A percentile compares a stretch with the other conserved stretches of the same genome.
Conservation (phyloP, 2,329 filamentous ascomycete genomes). For the Stemphylium vesicarium region DNA sequence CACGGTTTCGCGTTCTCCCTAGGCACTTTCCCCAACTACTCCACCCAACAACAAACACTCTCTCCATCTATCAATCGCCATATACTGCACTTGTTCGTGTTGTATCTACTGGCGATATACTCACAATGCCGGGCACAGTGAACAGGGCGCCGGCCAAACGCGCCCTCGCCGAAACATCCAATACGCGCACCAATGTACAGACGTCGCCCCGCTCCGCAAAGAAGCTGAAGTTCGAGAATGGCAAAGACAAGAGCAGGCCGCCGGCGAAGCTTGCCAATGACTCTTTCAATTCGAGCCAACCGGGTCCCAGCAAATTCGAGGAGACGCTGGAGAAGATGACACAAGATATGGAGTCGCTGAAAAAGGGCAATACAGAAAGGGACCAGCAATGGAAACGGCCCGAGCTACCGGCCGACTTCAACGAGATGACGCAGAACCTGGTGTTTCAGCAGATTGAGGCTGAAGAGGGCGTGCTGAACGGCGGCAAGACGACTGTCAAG, state of each 20-base stretch:
- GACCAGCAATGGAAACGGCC: constrained; percentile 90
- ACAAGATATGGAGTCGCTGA: constrained; percentile 86
- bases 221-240: constrained; percentile 79
- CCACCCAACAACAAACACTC: constrained; percentile 24
- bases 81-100: constrained; percentile 1
- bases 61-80: constrained; percentile 1
- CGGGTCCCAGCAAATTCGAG: constrained; percentile 90
- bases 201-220: constrained; percentile 65
- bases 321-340: constrained; percentile 95
- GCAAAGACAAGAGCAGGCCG: constrained; percentile 64
- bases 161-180: constrained; percentile 55
- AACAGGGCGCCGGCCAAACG: constrained; percentile 53
- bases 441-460: constrained; percentile 95
- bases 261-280: constrained; percentile 68
- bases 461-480: constrained; percentile 83
- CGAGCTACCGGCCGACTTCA: constrained; percentile 62
- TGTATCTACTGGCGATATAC: neutral
- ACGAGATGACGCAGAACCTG: constrained; percentile 71
- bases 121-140: constrained; percentile 43
- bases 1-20: constrained; percentile 31
- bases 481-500: constrained; percentile 80
- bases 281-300: constrained; percentile 69
- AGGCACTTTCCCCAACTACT: constrained; percentile 26
- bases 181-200: constrained; percentile 54
- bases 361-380: constrained; percentile 85